Base-by-base conservation (phyloP, 805 yeast genomes). In the Monosporozyma unispora region DNA sequence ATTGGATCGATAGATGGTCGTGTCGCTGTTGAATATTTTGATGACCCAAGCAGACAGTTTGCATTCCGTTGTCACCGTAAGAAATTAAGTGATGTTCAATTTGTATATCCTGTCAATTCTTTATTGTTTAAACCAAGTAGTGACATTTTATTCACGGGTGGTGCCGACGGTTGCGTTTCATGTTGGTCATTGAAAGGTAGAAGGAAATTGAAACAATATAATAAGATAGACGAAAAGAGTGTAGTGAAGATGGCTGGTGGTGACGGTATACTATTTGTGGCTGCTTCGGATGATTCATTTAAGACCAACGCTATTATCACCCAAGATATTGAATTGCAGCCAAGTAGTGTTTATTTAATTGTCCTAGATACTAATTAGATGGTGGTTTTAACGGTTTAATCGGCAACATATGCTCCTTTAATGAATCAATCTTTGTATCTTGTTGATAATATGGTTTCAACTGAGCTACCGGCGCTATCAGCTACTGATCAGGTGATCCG, bases 101-200 rank as follows among this genome's bases (percentile, higher is more conserved):
- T 75, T 35, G 84, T 88, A 11, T 90, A 81, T 57, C 76, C 96
- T 0, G 87, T 91, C 27, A 87, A 88, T 62, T 70, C 87, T 11
- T 75, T 91, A 29, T 68, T 78, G 10, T 88, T 90, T 75, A 91
- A 86, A 61, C 91, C 93, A 0, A 70, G 73, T 18, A 78, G 77
- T 61, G 86, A 87, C 16, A 85, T 95, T 1, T 78, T 91, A 59
- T 79, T 81, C 51, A 90, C 97, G 1, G 95, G 95, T 2, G 97
- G 98, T 0, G 77, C 93, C 2, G 98, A 91, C 67, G 95, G 96
- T 10, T 76, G 86, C 42, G 84, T 89, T 58, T 81, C 87, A 57
- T 76, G 84, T 62, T 91, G 98, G 98, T 96, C 89, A 63, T 81
- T 87, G 62, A 84, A 80, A 51, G 79, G 90, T 27, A 78, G 81